Evolutionary conservation across 768 basidiomycete species (phyloP), one percentile per base, ranked within the genome.

Genomic region (Hericium erinaceus): DNA sequence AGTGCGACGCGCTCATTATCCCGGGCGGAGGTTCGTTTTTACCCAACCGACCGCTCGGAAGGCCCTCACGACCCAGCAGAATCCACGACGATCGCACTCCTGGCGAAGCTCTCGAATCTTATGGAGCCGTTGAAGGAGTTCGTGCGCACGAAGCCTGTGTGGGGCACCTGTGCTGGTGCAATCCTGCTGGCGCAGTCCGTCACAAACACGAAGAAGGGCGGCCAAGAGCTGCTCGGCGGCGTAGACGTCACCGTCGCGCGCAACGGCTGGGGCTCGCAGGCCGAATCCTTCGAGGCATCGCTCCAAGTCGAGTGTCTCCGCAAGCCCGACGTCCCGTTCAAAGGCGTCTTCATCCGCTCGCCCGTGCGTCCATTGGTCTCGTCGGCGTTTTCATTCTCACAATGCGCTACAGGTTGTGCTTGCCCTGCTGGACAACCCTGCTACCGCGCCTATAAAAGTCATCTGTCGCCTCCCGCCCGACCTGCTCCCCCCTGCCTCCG

Each of bases 141-240:
- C 61, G 75, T 85, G n/a, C 74, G 75, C 61, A 68, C 65, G 0
- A 92, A 87, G 66, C 84, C 92, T 0, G 81, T 94, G 2, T 98
- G 93, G 93, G 95, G 95, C 2, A 97, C 93, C 0, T 98, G 95
- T 70, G 95, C 95, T 0, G 95, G 95, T 11, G 94, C 94, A 41
- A 97, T 98, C 55, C 75, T 98, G 18, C 80, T 98, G 49, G 80
- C 93, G 2, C 77, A 85, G 61, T 72, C 77, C 12, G 81, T 92
- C 2, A 81, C 85, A 48, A 86, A 87, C 48, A 81, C 84, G 3
- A 93, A 92, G 74, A 85, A 84, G 65, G 90, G 89, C 33, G 92
- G 92, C 1, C 93, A 95, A 69, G 89, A 94, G 64, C 77, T 94
- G 13, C 72, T 95, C 11, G 85, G 85, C 33, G 92, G 87, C 8